A percentile compares a stretch with the other conserved stretches of the same genome.
phyloP scores from a whole-genome alignment of 225 moss, liverwort and hornwort species.

The Rhytidiadelphus loreus region DNA sequence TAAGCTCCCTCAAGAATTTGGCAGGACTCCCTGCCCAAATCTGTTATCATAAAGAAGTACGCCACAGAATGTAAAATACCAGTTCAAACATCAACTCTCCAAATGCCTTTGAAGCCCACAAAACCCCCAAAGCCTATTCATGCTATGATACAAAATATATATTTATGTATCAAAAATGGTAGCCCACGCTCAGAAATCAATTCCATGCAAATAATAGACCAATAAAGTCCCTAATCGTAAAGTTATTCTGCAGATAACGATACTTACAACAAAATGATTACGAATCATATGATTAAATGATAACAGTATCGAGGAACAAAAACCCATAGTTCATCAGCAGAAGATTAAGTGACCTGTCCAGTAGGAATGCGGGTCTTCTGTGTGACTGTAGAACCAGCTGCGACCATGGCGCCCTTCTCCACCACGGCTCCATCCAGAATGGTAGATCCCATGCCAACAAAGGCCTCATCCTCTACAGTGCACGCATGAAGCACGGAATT shows the following conservation, averaged over 20 bases:
- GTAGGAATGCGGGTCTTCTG: conserved; percentile 67
- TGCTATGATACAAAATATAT: not conserved
- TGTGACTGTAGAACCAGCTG: conserved; percentile 77
- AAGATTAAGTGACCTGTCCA: conserved; percentile 49
- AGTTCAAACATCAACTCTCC: not conserved
- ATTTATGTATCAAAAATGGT: not conserved
- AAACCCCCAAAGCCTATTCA: not conserved
- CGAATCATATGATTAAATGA: not conserved
- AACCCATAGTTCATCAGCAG: not conserved
- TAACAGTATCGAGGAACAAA: not conserved
- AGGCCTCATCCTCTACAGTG: conserved; percentile 82
- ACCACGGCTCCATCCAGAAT: conserved; percentile 88
- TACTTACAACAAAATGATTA: not conserved
- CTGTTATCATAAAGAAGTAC: conserved; percentile 11
- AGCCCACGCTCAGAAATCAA: not conserved
- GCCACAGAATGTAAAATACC: not conserved
- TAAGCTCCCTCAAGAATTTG: conserved; percentile 38
- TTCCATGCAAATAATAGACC: not conserved
- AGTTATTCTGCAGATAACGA: not conserved
- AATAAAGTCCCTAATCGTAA: not conserved
- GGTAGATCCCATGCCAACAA: conserved; percentile 98
- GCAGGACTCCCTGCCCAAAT: conserved; percentile 97
- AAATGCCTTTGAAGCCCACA: not conserved
- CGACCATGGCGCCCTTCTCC: conserved; percentile 89
- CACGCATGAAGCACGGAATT: conserved; percentile 95